Base-by-base conservation (phyloP, 2,329 filamentous ascomycete genomes). In the Penicillium occitanis region DNA sequence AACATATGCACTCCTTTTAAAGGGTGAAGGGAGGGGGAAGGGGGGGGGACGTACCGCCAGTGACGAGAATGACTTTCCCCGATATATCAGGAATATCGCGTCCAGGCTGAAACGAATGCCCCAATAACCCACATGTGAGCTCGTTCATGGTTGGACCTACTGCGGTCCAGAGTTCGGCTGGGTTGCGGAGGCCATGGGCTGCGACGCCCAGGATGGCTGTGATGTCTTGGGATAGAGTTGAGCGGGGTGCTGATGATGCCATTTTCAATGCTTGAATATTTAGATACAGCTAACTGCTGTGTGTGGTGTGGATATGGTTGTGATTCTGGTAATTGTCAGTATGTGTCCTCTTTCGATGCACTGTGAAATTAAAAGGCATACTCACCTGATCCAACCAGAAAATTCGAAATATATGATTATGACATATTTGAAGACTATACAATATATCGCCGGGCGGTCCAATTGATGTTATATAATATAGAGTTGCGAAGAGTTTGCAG, bases 31-130 rank as follows among this genome's bases (percentile, higher is more conserved):
- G 19, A 19, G 19, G 19, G 19, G 19, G 19, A 19, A 1, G 11
- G 35, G 8, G 10, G 19, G 11, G 35, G 8, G 10, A 60, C 68
- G 57, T 74, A 83, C 83, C 84, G 63, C 84, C 85, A 2, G 84
- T 86, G 5, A 86, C 74, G 17, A 85, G 73, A 48, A 85, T 78
- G 7, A 84, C 80, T 67, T 84, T 86, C 50, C 79, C 81, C 1
- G 77, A 71, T 17, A 85, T 77, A 44, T 80, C 77, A 4, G 74
- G 71, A 28, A 86, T 80, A 67, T 85, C 81, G 14, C 71, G 76
- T 10, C 78, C 75, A 0, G 84, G 81, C 7, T 78, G 70, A 68
- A 81, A 83, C 5, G 74, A 74, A 4, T 69, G 68, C 3, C 77
- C 77, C 13, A 76, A 61, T 19, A 76, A 58, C 8, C 77, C 77